These are phyloP conservation scores for Metschnikowia aberdeeniae DNA, from an alignment of 805 yeast genomes.

Conservation along the genomic window DNA sequence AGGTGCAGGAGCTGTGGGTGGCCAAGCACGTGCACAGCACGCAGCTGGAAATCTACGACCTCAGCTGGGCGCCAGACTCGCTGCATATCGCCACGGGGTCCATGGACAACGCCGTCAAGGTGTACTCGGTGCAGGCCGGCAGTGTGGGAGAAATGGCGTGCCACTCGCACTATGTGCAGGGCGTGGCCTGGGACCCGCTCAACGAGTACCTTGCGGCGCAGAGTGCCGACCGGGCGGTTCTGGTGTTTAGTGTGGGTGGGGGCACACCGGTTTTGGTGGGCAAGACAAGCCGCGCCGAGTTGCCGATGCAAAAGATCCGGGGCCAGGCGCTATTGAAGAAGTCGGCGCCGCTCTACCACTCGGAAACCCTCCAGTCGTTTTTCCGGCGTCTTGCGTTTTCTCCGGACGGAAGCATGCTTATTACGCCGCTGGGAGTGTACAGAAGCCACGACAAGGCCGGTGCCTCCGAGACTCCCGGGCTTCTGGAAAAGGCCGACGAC, in stretches of 20 bases:
- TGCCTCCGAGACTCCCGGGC: not conserved
- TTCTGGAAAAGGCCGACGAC: constrained; percentile 15
- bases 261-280: constrained; percentile 36
- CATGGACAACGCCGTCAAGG: constrained; percentile 79
- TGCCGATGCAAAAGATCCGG: constrained; percentile 31
- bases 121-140: constrained; percentile 59
- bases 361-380: constrained; percentile 86
- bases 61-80: constrained; percentile 90
- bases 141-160: constrained; percentile 56
- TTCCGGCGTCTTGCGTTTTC: constrained; percentile 83
- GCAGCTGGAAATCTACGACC: constrained; percentile 79
- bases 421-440: constrained; percentile 71
- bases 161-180: constrained; percentile 90
- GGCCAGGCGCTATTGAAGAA: not conserved
- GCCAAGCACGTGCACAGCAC: constrained; percentile 55
- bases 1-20: constrained; percentile 69
- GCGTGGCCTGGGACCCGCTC: constrained; percentile 92
- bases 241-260: constrained; percentile 31
- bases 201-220: constrained; percentile 78
- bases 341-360: constrained; percentile 51
- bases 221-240: constrained; percentile 82
- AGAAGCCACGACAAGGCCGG: constrained; percentile 17
- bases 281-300: constrained; percentile 54
- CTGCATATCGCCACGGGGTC: constrained; percentile 78
- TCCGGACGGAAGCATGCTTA: constrained; percentile 80